These are phyloP conservation scores for Gillenia trifoliata DNA, from an alignment of 306 rosid genomes.

Conservation along the genomic window DNA sequence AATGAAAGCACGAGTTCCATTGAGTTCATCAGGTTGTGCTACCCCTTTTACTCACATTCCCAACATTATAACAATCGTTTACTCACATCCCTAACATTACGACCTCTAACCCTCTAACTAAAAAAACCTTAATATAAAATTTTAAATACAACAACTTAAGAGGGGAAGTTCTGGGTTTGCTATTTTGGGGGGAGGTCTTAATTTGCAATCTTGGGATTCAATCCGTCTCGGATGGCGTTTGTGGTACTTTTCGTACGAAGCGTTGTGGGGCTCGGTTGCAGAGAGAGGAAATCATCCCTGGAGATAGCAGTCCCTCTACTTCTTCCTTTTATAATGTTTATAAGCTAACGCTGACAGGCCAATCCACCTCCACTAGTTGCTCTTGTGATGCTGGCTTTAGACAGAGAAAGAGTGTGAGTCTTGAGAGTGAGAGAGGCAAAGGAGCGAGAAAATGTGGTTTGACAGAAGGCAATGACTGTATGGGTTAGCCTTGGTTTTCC, in stretches of 20 bases:
- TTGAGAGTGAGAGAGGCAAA: neutral
- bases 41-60: slow-evolving; percentile 19
- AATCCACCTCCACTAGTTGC: slow-evolving; percentile 1
- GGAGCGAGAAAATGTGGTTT: neutral
- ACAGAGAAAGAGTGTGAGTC: neutral
- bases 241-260: neutral
- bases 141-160: neutral
- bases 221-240: neutral
- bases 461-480: neutral
- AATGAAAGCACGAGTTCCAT: neutral
- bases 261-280: neutral
- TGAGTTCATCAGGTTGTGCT: slow-evolving; percentile 5
- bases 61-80: slow-evolving; percentile 14
- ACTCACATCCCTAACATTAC: slow-evolving; percentile 32
- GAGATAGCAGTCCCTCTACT: neutral
- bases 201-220: neutral
- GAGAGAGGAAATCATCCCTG: neutral
- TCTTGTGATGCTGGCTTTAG: slow-evolving; percentile 4
- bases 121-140: neutral
- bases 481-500: neutral
- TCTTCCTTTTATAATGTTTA: neutral
- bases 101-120: neutral
- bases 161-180: neutral
- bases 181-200: neutral
- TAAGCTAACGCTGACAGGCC: neutral